Base-by-base conservation (phyloP, 768 basidiomycete species). In the Termitomyces titanicus region DNA sequence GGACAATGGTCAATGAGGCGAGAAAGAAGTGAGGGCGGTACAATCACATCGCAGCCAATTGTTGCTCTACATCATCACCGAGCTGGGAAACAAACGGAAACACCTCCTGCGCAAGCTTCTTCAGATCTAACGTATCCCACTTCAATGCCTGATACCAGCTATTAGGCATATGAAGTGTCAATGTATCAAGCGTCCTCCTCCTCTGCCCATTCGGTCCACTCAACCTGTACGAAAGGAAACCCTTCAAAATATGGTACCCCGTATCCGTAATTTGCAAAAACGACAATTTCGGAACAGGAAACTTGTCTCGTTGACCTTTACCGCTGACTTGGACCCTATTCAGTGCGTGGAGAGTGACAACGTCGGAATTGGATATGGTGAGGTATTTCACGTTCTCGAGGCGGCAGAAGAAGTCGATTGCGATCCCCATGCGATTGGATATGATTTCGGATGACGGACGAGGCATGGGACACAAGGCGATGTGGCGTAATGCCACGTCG, bases 391-490 rank as follows among this genome's bases (percentile, higher is more conserved):
- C 22, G 22, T 20, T 33, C 27, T 24, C 52, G 12, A 56, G 38
- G 33, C 20, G 24, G 35, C 39, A 46, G 12, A 59, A 59, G 45
- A 59, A 59, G 1, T 53, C 34, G n/a, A 48, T 8, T 3, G 55
- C 27, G 3, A 34, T 47, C 22, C 37, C 50, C 17, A 37, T 35
- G 17, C 34, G 34, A 6, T 31, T 27, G 20, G 27, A 33, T 15
- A 35, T 13, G 22, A 42, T 3, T 22, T 35, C 34, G 6, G 34
- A 15, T 12, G 47, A 37, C 5, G 24, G 17, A 11, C 17, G 7
- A 25, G 33, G 47, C 24, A 18, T n/a, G 24, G 34, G 47, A 35
- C 47, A 48, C 34, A 48, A 22, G 15, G 31, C 34, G 22, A 48
- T 37, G 11, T 48, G 47, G 24, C 47, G 47, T n/a, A 48, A 37